A percentile compares a stretch with the other conserved stretches of the same genome.
Evolutionary conservation across 148 eudicot species (phyloP).

Genomic region (Polygonum aviculare): DNA sequence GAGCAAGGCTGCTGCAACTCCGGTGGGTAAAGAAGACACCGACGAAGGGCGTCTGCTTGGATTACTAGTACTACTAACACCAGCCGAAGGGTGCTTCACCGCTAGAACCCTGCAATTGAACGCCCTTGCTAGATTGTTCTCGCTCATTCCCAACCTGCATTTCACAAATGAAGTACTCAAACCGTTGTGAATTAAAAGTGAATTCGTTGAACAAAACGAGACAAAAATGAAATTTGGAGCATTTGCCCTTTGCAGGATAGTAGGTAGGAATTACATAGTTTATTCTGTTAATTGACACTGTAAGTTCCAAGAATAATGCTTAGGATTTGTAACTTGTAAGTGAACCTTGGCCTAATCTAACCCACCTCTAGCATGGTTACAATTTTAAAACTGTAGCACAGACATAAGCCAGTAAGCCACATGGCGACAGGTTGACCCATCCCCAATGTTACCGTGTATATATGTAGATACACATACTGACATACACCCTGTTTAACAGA

Average conservation of each 20-base stretch:
- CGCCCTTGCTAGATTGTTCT: slow-evolving; percentile 38
- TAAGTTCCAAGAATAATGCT: no score
- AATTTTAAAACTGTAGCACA: background rate
- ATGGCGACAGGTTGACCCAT: slow-evolving; percentile 5
- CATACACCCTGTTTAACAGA: background rate
- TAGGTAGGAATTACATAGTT: no score
- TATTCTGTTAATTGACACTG: no score
- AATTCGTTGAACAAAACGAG: no score
- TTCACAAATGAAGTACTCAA: background rate
- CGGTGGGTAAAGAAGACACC: background rate
- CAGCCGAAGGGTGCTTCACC: slow-evolving; percentile 28
- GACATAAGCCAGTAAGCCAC: background rate
- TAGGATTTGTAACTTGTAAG: background rate
- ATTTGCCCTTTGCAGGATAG: no score
- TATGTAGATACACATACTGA: background rate
- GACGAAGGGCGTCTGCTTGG: background rate
- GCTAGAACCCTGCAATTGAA: slow-evolving; percentile 84
- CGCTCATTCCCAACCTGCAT: slow-evolving; percentile 53
- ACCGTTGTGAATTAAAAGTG: no score
- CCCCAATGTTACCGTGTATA: background rate
- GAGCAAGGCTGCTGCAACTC: background rate
- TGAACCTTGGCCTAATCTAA: background rate
- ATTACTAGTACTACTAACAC: slow-evolving; percentile 28
- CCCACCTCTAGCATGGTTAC: background rate
- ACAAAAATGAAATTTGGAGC: no score